phyloP scores from a whole-genome alignment of 2,329 filamentous ascomycete species.

The Penicillium olsonii region DNA sequence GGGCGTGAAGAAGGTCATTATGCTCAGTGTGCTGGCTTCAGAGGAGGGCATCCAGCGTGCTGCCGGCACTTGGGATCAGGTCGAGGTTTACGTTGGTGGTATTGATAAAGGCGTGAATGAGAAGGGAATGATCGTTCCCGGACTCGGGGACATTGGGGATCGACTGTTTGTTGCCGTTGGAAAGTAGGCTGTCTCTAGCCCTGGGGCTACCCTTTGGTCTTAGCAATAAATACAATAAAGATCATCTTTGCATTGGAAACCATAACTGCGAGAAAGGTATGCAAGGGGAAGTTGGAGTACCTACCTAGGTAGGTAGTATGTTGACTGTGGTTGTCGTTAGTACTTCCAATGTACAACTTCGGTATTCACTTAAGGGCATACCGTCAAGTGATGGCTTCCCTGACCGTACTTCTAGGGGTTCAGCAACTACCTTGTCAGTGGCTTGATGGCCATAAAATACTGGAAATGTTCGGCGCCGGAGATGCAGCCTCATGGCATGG shows the following conservation, averaged over 20 bases:
- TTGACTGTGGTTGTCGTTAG: too few species aligned
- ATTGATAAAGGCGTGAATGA: conserved; percentile 71
- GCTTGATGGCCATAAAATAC: too few species aligned
- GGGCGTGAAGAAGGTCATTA: conserved; percentile 80
- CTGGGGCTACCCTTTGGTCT: neutral
- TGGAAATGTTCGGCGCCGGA: too few species aligned
- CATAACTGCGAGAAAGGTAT: neutral
- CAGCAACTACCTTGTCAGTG: too few species aligned
- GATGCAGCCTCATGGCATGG: too few species aligned
- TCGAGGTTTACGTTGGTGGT: conserved; percentile 74
- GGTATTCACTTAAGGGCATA: too few species aligned
- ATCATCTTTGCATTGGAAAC: neutral
- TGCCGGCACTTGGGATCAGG: conserved; percentile 71
- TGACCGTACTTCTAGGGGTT: too few species aligned
- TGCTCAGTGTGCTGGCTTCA: conserved; percentile 75
- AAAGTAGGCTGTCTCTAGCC: conserved; percentile 55
- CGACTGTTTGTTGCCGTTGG: conserved; percentile 85
- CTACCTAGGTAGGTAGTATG: too few species aligned
- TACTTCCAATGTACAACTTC: too few species aligned
- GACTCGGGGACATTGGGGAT: conserved; percentile 88
- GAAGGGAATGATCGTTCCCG: conserved; percentile 88
- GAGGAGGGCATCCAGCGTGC: conserved; percentile 69
- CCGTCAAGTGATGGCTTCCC: too few species aligned
- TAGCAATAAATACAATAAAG: neutral
- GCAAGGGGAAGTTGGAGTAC: too few species aligned